These are phyloP conservation scores for Circinella minor DNA, from an alignment of 371 early-diverging fungal species.

Conservation along the genomic window DNA sequence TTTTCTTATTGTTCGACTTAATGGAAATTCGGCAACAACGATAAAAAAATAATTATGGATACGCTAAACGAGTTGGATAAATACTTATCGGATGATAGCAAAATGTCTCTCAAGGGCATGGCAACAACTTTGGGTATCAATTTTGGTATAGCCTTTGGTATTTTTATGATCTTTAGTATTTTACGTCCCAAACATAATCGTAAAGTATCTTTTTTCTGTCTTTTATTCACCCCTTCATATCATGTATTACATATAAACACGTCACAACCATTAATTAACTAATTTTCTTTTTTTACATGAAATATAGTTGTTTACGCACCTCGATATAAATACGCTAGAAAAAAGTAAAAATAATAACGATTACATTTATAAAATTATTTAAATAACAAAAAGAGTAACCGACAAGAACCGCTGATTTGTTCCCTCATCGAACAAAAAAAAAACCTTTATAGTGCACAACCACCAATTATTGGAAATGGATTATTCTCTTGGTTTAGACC, in stretches of 20 bases:
- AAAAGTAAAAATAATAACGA: conserved; percentile 33
- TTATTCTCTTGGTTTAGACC: conserved; percentile 72
- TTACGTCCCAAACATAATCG: conserved; percentile 59
- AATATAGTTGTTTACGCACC: conserved; percentile 56
- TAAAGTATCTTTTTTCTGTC: conserved; percentile 20
- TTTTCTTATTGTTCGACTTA: background rate
- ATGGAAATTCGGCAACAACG: conserved; percentile 9
- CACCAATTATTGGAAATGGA: conserved; percentile 62
- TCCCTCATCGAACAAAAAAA: too few species aligned
- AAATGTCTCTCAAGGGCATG: conserved; percentile 41
- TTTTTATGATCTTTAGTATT: conserved; percentile 45
- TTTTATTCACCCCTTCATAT: background rate
- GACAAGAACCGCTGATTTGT: background rate
- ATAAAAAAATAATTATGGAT: conserved; percentile 4
- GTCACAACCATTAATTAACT: too few species aligned
- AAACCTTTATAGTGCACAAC: conserved; percentile 31
- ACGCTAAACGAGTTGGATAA: conserved; percentile 15
- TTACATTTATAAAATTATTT: background rate
- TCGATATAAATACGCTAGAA: conserved; percentile 48
- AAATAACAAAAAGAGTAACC: background rate
- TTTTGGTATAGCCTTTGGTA: conserved; percentile 47
- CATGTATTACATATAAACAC: background rate
- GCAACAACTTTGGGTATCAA: conserved; percentile 57
- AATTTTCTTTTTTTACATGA: background rate
- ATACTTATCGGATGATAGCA: conserved; percentile 20